Evolutionary conservation across 345 rosid species (phyloP), one percentile per base, ranked within the genome.

Genomic region (Geranium rotundifolium): DNA sequence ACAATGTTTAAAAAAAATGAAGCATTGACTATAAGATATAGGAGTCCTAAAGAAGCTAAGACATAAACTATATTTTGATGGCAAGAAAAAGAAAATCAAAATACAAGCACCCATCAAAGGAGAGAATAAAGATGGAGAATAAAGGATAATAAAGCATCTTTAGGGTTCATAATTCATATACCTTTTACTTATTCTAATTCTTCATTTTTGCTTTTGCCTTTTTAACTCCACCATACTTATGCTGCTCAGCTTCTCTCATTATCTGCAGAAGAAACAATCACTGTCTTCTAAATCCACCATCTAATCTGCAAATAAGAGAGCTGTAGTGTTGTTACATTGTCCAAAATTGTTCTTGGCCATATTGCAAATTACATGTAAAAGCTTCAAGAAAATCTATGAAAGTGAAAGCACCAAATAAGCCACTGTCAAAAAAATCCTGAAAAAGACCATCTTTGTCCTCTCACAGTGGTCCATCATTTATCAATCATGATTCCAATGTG

Each of bases 301-400:
- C 27, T 23, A 23, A 23, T 23, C 27, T 23, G 27, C 27, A 23
- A 23, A 23, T 23, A 23, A 23, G 27, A 23, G 27, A 23, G 27
- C 1, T 23, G 27, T 23, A 23, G 27, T 23, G 10, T 34, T 34
- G 6, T 14, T 46, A 46, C 52, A 46, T 46, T 46, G 52, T 46
- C 3, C 15, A 12, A 37, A 37, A 37, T 10, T 5, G 46, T 46
- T 46, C 23, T 16, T 49, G 13, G 46, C 31, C 15, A 13, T 17
- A 66, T 59, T 9, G 41, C 30, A 59, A 68, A 54, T 27, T 62
- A 46, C 52, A 10, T 39, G 62, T 12, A 3, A 56, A 54, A 62
- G 66, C 56, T 61, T 27, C n/a, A 57, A 55, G 67, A 46, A 14
- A 63, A 57, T 57, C 63, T 17, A 18, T 17, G 50, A 69, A 69